Evolutionary conservation across 2,329 filamentous ascomycete species (phyloP).

Genomic region (Pseudogymnoascus pannorum): DNA sequence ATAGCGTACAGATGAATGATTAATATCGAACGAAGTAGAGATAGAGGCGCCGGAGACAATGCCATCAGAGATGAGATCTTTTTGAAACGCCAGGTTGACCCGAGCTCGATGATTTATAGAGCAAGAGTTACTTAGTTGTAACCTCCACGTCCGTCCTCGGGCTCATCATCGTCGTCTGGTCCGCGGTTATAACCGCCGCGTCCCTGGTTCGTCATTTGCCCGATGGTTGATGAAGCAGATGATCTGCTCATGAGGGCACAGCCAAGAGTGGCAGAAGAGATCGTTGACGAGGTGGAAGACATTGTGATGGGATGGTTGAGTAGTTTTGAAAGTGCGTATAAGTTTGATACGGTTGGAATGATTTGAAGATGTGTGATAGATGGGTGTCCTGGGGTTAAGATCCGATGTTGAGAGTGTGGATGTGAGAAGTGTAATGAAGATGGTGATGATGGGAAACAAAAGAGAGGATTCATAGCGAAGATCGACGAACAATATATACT

Average conservation of each 20-base stretch:
- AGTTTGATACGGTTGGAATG: background rate
- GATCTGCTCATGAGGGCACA: background rate
- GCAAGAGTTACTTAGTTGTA: slow-evolving; percentile 19
- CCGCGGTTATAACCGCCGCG: slow-evolving; percentile 18
- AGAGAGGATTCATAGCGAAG: background rate
- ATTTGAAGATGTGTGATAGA: background rate
- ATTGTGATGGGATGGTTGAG: background rate
- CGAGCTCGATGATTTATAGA: background rate
- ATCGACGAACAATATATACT: background rate
- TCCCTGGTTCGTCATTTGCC: slow-evolving; percentile 10
- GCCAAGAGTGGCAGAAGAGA: background rate
- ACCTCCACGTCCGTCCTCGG: slow-evolving; percentile 26
- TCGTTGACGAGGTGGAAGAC: background rate
- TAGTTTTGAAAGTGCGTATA: background rate
- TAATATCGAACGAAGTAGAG: background rate
- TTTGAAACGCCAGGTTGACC: background rate
- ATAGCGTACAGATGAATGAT: background rate
- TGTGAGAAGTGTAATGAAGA: slow-evolving; percentile 7
- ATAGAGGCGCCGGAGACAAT: background rate
- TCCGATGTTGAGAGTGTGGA: background rate
- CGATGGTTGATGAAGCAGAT: background rate
- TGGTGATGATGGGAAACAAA: slow-evolving; percentile 2
- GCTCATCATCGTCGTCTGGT: slow-evolving; percentile 25
- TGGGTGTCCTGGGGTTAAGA: background rate
- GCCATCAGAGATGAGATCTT: background rate